Percentiles rank a stretch among this genome's conserved stretches.
Evolutionary conservation across 192 early-diverging fungal species (phyloP).

Genomic region (Globomyces pollinis-pini): DNA sequence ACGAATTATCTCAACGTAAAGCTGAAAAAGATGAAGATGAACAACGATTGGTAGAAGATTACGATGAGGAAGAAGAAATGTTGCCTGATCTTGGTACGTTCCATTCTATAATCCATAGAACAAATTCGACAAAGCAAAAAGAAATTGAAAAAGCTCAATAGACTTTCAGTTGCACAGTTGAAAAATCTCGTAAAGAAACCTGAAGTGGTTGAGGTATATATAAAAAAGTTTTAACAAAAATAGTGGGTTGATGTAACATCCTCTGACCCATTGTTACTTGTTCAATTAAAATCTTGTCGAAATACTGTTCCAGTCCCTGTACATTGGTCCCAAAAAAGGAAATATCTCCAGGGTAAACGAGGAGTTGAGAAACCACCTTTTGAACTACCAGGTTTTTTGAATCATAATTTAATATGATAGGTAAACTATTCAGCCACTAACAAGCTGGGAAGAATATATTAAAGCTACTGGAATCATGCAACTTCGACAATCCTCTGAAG

Average conservation of each 20-base stretch:
- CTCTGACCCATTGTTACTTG: conserved; percentile 80
- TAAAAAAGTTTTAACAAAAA: too few species aligned
- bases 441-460: conserved; percentile 88
- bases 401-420: too few species aligned
- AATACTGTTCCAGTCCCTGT: conserved; percentile 92
- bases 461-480: conserved; percentile 97
- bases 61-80: conserved; percentile 13
- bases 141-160: conserved; percentile 43
- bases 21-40: conserved; percentile 16
- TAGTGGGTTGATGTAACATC: conserved; percentile 93
- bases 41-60: conserved; percentile 1
- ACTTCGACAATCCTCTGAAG: conserved; percentile 80
- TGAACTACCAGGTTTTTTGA: conserved; percentile 66
- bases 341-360: conserved; percentile 94
- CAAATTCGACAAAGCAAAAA: conserved; percentile 26
- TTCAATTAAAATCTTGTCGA: conserved; percentile 80
- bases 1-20: background rate
- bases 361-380: conserved; percentile 94
- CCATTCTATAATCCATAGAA: too few species aligned
- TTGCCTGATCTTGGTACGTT: too few species aligned
- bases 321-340: conserved; percentile 95
- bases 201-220: conserved; percentile 83
- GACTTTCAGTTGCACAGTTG: conserved; percentile 78
- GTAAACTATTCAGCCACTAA: background rate
- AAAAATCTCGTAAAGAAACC: conserved; percentile 87